Evolutionary conservation across 2,329 filamentous ascomycete species (phyloP).

Genomic region (Fusarium anthophilum): DNA sequence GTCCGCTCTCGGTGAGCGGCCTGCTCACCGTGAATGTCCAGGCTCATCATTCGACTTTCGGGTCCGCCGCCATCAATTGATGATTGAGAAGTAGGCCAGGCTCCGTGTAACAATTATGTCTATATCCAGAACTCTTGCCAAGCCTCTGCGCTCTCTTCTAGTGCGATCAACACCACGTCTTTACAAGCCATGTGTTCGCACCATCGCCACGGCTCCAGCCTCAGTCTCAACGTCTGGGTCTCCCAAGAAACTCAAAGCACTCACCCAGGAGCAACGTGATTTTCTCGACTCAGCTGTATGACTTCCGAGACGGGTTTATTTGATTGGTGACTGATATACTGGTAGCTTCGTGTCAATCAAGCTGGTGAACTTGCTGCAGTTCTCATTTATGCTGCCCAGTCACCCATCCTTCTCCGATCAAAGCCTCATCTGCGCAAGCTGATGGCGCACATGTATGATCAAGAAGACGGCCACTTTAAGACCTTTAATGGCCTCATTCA

Average conservation of each 20-base stretch:
- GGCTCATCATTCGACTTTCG: conserved; percentile 39
- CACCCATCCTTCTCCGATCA: conserved; percentile 77
- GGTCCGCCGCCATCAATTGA: conserved; percentile 14
- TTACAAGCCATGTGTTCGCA: conserved; percentile 27
- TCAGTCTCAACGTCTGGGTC: conserved; percentile 36
- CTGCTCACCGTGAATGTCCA: conserved; percentile 27
- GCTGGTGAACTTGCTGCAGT: conserved; percentile 97
- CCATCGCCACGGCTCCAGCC: conserved; percentile 37
- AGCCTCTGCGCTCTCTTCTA: conserved; percentile 27
- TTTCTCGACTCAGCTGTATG: conserved; percentile 79
- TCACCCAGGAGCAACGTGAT: conserved; percentile 75
- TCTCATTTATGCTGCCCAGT: conserved; percentile 92
- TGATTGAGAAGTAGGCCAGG: not conserved
- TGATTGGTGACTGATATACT: conserved; percentile 9
- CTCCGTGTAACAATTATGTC: conserved; percentile 27
- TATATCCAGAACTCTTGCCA: conserved; percentile 26
- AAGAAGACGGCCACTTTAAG: conserved; percentile 86
- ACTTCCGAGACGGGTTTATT: not conserved
- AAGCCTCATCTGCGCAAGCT: conserved; percentile 89
- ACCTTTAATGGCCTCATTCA: conserved; percentile 87
- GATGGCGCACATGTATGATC: conserved; percentile 98
- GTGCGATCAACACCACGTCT: conserved; percentile 19
- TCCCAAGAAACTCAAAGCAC: conserved; percentile 61
- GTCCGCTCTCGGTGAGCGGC: conserved; percentile 33
- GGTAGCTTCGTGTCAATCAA: conserved; percentile 90